Conservation (phyloP, 1,284 basidiomycete genomes). For the Mycena sp. region DNA sequence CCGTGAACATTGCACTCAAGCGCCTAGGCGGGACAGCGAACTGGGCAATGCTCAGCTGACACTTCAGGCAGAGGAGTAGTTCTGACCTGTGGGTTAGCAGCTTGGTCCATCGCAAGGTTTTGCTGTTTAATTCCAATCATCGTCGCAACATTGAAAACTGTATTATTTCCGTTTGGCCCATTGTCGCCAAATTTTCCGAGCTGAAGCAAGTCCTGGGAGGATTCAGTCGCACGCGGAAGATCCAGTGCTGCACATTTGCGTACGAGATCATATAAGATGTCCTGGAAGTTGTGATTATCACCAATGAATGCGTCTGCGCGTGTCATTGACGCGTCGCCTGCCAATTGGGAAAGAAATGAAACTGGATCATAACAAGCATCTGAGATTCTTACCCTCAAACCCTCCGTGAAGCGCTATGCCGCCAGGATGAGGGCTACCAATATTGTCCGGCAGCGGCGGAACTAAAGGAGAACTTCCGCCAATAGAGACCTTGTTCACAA, state of each 20-base stretch:
- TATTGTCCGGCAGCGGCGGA: slow-evolving; percentile 8
- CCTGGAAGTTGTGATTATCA: slow-evolving; percentile 4
- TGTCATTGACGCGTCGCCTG: slow-evolving; percentile 1
- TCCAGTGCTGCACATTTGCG: background rate
- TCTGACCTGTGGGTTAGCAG: slow-evolving; percentile 4
- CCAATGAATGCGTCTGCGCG: slow-evolving; percentile 8
- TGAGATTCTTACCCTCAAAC: slow-evolving; percentile 4
- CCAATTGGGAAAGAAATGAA: background rate
- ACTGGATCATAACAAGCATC: background rate
- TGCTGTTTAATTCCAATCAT: slow-evolving; percentile 9
- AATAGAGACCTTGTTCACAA: slow-evolving; percentile 18
- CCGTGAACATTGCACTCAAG: slow-evolving; percentile 1
- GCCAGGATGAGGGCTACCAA: slow-evolving; percentile 5
- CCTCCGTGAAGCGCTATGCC: slow-evolving; percentile 14
- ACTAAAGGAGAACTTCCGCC: slow-evolving; percentile 12
- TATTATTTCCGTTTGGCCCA: slow-evolving; percentile 16
- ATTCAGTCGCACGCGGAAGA: background rate
- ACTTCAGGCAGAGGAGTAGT: background rate
- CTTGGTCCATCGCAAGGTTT: slow-evolving; percentile 4
- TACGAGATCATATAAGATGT: background rate
- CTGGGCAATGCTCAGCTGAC: slow-evolving; percentile 1
- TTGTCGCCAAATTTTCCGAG: slow-evolving; percentile 17
- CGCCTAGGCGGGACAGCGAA: slow-evolving; percentile 8
- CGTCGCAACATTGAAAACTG: slow-evolving; percentile 15
- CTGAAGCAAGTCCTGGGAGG: slow-evolving; percentile 8